These are phyloP conservation scores for Saturnispora serradocipensis DNA, from an alignment of 805 yeast genomes.

Conservation along the genomic window DNA sequence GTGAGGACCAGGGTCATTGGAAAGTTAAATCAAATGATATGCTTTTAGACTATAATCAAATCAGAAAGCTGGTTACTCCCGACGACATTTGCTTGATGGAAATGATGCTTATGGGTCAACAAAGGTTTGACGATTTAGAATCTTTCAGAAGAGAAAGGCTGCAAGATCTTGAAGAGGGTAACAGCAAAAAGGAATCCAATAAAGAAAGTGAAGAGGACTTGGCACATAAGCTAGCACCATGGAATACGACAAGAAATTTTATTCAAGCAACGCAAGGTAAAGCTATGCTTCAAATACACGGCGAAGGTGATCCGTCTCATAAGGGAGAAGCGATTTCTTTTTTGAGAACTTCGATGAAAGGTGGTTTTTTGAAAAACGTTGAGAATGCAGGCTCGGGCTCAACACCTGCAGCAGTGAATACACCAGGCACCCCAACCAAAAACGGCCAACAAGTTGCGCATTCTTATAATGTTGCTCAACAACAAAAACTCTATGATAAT, in stretches of 20 bases:
- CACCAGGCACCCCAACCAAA: slow-evolving; percentile 18
- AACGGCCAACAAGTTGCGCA: slow-evolving; percentile 43
- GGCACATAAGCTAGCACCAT: slow-evolving; percentile 83
- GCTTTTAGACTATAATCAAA: slow-evolving; percentile 67
- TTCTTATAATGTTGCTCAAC: slow-evolving; percentile 71
- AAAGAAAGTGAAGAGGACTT: slow-evolving; percentile 46
- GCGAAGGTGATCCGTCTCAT: slow-evolving; percentile 92
- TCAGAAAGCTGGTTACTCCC: slow-evolving; percentile 78
- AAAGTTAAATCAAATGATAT: slow-evolving; percentile 63
- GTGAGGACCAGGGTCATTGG: slow-evolving; percentile 94
- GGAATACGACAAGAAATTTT: slow-evolving; percentile 90
- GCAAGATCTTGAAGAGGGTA: slow-evolving; percentile 16
- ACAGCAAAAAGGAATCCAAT: slow-evolving; percentile 19
- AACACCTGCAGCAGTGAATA: slow-evolving; percentile 10
- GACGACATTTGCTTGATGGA: slow-evolving; percentile 85
- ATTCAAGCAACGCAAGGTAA: slow-evolving; percentile 92
- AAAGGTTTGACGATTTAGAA: slow-evolving; percentile 72
- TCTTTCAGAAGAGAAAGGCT: slow-evolving; percentile 36
- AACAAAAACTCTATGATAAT: slow-evolving; percentile 85
- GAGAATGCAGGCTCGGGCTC: slow-evolving; percentile 15
- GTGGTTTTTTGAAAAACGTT: slow-evolving; percentile 51
- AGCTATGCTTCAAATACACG: slow-evolving; percentile 91
- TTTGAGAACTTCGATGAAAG: slow-evolving; percentile 87
- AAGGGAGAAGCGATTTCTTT: slow-evolving; percentile 85
- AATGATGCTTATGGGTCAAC: slow-evolving; percentile 91